These are phyloP conservation scores for Jatropha curcas DNA, from an alignment of 345 rosid genomes.

Conservation along the genomic window DNA sequence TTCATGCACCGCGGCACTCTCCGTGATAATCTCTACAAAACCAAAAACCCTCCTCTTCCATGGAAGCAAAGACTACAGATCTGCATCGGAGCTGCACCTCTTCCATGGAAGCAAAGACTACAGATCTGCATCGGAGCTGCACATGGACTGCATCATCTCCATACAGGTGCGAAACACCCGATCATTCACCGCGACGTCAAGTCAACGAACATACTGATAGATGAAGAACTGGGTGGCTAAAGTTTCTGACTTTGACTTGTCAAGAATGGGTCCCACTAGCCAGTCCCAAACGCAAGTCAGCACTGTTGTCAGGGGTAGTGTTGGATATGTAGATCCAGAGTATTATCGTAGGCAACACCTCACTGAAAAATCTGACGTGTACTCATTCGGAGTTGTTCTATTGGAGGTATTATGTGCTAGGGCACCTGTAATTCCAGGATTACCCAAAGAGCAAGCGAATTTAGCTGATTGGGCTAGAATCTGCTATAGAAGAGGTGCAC, in stretches of 20 bases:
- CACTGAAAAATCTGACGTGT: conserved; percentile 70
- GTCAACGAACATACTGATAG: conserved; percentile 52
- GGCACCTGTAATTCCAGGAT: conserved; percentile 32
- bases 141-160: conserved; percentile 37
- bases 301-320: conserved; percentile 53
- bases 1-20: conserved; percentile 39
- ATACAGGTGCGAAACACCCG: conserved; percentile 32
- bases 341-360: conserved; percentile 50
- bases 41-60: conserved; percentile 26
- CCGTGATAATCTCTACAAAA: conserved; percentile 32
- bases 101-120: conserved; percentile 37
- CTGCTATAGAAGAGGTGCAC: conserved; percentile 24
- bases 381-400: conserved; percentile 65
- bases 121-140: conserved; percentile 53
- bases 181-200: conserved; percentile 59
- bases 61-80: no score
- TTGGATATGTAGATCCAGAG: conserved; percentile 67
- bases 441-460: conserved; percentile 31
- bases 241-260: conserved; percentile 57
- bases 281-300: conserved; percentile 44
- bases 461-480: conserved; percentile 44
- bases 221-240: conserved; percentile 58
- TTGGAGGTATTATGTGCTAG: conserved; percentile 57
- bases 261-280: conserved; percentile 39
- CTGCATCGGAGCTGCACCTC: no score